Conservation (phyloP, 192 early-diverging fungal genomes). For the Coemansia sp. region DNA sequence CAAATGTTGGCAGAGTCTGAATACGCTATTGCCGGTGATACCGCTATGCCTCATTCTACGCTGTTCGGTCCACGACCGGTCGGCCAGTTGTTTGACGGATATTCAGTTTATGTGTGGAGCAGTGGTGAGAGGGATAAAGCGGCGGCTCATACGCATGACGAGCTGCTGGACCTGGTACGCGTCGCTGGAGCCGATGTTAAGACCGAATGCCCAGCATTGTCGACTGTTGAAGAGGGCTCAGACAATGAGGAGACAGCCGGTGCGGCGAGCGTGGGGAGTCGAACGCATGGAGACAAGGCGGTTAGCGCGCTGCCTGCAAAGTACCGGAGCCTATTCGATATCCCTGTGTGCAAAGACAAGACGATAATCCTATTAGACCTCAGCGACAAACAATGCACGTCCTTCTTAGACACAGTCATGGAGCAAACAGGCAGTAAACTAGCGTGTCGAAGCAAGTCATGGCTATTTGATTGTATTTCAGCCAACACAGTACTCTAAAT, state of each 20-base stretch:
- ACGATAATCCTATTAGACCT: constrained; percentile 26
- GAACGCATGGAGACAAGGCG: constrained; percentile 1
- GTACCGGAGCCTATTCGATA: constrained; percentile 29
- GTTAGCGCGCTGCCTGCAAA: constrained; percentile 14
- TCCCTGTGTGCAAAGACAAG: background rate
- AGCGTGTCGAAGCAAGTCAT: constrained; percentile 39
- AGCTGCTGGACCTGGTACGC: constrained; percentile 17
- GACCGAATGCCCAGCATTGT: background rate
- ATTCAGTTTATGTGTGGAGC: constrained; percentile 24
- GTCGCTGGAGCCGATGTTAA: constrained; percentile 21
- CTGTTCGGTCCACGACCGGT: background rate
- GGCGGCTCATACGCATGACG: constrained; percentile 16
- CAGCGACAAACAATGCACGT: constrained; percentile 1
- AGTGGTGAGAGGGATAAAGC: background rate
- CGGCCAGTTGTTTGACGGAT: constrained; percentile 15
- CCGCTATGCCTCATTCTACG: constrained; percentile 14
- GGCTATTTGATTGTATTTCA: constrained; percentile 52
- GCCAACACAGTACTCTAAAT: constrained; percentile 15
- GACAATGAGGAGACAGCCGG: background rate
- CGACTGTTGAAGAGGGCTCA: background rate
- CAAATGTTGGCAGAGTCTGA: constrained; percentile 14
- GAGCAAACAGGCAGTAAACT: background rate
- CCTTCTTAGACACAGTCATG: constrained; percentile 13
- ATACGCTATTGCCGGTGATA: constrained; percentile 28
- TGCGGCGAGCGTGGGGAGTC: background rate